Conservation (phyloP, 2,329 filamentous ascomycete genomes). For the Penicillium sp. region DNA sequence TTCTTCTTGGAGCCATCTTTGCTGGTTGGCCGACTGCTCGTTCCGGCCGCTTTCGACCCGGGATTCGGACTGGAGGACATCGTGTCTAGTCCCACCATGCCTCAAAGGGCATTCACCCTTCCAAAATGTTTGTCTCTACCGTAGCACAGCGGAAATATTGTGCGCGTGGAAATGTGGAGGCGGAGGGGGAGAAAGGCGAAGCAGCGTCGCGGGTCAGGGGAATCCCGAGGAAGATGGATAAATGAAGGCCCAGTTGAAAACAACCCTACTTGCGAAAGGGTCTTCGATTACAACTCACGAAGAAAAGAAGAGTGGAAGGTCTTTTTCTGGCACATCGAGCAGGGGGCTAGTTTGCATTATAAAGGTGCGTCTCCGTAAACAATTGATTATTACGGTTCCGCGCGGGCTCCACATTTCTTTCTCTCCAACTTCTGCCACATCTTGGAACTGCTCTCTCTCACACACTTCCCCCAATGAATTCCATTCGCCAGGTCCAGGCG, state of each 20-base stretch:
- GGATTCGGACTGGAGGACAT: constrained; percentile 34
- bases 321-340: constrained; percentile 8
- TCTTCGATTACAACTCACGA: not conserved
- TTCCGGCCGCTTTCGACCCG: constrained; percentile 25
- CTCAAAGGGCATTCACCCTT: constrained; percentile 30
- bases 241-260: not conserved
- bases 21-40: constrained; percentile 39
- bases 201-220: constrained; percentile 26
- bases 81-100: constrained; percentile 31
- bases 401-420: constrained; percentile 17
- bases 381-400: constrained; percentile 23
- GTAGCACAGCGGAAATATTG: constrained; percentile 1
- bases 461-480: constrained; percentile 62
- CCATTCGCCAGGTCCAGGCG: constrained; percentile 80
- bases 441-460: constrained; percentile 1
- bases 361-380: constrained; percentile 17
- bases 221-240: constrained; percentile 15
- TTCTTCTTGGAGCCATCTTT: constrained; percentile 67
- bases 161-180: constrained; percentile 11
- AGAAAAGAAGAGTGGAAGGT: not conserved
- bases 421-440: constrained; percentile 8
- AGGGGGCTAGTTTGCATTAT: constrained; percentile 10
- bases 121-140: constrained; percentile 15
- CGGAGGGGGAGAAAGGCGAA: constrained; percentile 9
- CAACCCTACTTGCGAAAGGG: not conserved